Percentiles rank a stretch among this genome's conserved stretches.
Evolutionary conservation across 192 early-diverging fungal species (phyloP).

Genomic region (Entomortierella beljakovae): DNA sequence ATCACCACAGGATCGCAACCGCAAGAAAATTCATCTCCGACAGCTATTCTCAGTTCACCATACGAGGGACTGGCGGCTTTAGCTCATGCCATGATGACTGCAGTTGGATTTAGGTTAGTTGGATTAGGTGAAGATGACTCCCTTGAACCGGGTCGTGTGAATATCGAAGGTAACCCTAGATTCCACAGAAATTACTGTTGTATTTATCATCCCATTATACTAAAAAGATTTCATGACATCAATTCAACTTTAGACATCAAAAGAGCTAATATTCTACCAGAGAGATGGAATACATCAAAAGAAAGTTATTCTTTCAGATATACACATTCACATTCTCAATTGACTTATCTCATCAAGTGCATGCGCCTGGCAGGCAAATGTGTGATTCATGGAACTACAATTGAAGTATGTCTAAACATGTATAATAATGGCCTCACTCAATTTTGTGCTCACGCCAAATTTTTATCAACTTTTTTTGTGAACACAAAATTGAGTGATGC

Average conservation of each 20-base stretch:
- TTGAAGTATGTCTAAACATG: slow-evolving; percentile 63
- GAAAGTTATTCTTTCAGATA: slow-evolving; percentile 75
- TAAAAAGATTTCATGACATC: too few relatives aligned
- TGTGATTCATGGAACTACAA: slow-evolving; percentile 71
- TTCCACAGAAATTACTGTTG: too few relatives aligned
- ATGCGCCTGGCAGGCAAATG: slow-evolving; percentile 71
- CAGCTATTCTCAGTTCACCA: slow-evolving; percentile 36
- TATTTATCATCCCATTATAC: too few relatives aligned
- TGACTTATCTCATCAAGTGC: slow-evolving; percentile 76
- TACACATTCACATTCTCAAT: slow-evolving; percentile 71
- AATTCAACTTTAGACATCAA: slow-evolving; percentile 23
- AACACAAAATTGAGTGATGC: too few relatives aligned
- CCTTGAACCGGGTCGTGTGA: slow-evolving; percentile 13
- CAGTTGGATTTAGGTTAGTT: slow-evolving; percentile 70
- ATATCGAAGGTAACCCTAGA: slow-evolving; percentile 30
- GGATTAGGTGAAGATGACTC: slow-evolving; percentile 70
- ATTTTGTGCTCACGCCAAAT: not conserved
- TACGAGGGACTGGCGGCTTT: slow-evolving; percentile 64
- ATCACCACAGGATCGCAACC: slow-evolving; percentile 1
- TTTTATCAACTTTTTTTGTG: not conserved
- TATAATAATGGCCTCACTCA: not conserved
- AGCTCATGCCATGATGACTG: slow-evolving; percentile 69
- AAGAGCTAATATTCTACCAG: slow-evolving; percentile 54
- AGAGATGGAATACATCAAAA: slow-evolving; percentile 68
- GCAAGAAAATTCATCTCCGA: not conserved